Conservation (phyloP, 2,329 filamentous ascomycete genomes). For the Beauveria asiatica region DNA sequence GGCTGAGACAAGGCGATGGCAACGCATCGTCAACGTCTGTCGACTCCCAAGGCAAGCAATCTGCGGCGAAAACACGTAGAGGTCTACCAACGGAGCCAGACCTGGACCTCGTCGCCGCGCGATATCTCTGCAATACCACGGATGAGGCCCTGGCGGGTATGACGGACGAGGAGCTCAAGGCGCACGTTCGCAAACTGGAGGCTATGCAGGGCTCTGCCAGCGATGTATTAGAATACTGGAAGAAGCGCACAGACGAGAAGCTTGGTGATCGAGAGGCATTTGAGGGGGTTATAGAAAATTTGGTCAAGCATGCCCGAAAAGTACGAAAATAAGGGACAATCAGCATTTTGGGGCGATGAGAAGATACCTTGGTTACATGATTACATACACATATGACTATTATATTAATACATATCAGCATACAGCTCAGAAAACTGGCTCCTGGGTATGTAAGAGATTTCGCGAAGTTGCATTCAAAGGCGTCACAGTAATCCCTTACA, state of each 20-base stretch:
- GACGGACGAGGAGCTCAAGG: slow-evolving; percentile 65
- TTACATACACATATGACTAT: slow-evolving; percentile 4
- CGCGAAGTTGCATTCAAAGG: no score
- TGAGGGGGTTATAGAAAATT: slow-evolving; percentile 92
- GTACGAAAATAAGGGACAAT: slow-evolving; percentile 54
- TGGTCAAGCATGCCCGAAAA: slow-evolving; percentile 85
- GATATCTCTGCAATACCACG: slow-evolving; percentile 73
- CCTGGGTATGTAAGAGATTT: no score
- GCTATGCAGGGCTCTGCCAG: slow-evolving; percentile 63
- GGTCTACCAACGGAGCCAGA: slow-evolving; percentile 63
- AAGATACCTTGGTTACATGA: neutral
- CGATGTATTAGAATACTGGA: slow-evolving; percentile 80
- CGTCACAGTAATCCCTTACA: no score
- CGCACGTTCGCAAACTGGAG: slow-evolving; percentile 62
- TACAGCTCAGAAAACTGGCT: neutral
- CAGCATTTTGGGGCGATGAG: slow-evolving; percentile 13
- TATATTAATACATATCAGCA: neutral
- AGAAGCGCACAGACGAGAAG: slow-evolving; percentile 75
- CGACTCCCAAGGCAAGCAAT: slow-evolving; percentile 49
- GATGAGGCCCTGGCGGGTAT: slow-evolving; percentile 74
- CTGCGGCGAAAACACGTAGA: slow-evolving; percentile 31
- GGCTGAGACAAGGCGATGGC: slow-evolving; percentile 36
- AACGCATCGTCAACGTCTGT: slow-evolving; percentile 51
- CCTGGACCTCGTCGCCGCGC: slow-evolving; percentile 70
- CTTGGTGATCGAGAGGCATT: slow-evolving; percentile 87